A percentile compares a stretch with the other conserved stretches of the same genome.
Evolutionary conservation across 331 rosid species (phyloP).

Genomic region (Ulmus americana): DNA sequence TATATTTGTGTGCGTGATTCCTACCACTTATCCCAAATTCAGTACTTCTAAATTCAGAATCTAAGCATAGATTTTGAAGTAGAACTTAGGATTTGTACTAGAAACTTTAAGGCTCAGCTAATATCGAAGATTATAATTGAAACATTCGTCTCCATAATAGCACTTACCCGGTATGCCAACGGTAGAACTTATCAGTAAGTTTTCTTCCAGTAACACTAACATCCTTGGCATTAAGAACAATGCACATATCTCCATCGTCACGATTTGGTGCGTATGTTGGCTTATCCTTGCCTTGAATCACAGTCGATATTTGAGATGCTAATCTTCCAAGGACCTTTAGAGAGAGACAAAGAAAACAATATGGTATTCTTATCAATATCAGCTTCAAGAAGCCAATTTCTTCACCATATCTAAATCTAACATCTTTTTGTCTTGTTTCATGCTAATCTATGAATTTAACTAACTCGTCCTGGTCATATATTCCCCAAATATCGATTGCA

Average conservation of each 20-base stretch:
- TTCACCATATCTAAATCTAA: conserved; percentile 1
- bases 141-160: background rate
- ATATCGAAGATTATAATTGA: background rate
- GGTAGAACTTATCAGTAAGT: conserved; percentile 77
- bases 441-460: background rate
- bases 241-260: conserved; percentile 93
- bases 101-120: background rate
- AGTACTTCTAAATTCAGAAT: background rate
- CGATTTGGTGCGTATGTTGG: conserved; percentile 88
- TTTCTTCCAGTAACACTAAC: conserved; percentile 79
- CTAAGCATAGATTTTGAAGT: background rate
- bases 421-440: background rate
- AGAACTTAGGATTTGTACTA: background rate
- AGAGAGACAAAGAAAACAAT: background rate
- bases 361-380: background rate
- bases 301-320: conserved; percentile 92
- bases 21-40: background rate
- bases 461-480: background rate
- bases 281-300: conserved; percentile 84
- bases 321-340: conserved; percentile 83
- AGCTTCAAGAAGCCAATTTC: conserved; percentile 10
- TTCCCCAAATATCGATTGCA: background rate
- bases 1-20: background rate
- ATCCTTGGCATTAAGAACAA: conserved; percentile 92
- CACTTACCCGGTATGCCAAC: conserved; percentile 93